A percentile compares a stretch with the other conserved stretches of the same genome.
Evolutionary conservation across 2,329 filamentous ascomycete genomes (phyloP).

Genomic region (Monosporascus cannonballus): DNA sequence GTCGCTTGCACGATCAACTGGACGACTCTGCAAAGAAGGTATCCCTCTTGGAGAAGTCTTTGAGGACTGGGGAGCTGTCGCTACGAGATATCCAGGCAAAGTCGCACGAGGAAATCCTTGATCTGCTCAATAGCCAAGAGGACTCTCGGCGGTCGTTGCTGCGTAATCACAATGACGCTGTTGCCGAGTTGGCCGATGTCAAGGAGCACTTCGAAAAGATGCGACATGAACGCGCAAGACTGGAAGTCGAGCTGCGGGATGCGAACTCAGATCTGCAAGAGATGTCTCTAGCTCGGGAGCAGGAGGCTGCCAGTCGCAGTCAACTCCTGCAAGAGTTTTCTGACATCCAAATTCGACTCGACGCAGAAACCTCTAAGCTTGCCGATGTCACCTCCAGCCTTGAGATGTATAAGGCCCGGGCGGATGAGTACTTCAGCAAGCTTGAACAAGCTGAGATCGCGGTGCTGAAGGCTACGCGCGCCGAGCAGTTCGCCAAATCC

Average conservation of each 20-base stretch:
- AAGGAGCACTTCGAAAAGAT: constrained; percentile 84
- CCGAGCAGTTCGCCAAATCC: constrained; percentile 88
- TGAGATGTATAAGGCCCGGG: constrained; percentile 81
- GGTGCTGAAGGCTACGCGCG: constrained; percentile 83
- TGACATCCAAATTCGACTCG: constrained; percentile 87
- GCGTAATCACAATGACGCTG: constrained; percentile 76
- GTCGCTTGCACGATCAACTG: constrained; percentile 84
- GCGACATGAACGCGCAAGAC: constrained; percentile 69
- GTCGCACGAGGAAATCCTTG: constrained; percentile 89
- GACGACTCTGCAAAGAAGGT: constrained; percentile 93
- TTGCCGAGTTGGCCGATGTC: constrained; percentile 78
- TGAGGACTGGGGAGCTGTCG: constrained; percentile 81
- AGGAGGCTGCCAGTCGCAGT: constrained; percentile 79
- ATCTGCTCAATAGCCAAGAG: constrained; percentile 88
- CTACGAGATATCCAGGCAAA: constrained; percentile 87
- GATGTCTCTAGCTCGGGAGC: constrained; percentile 69
- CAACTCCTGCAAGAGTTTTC: constrained; percentile 89
- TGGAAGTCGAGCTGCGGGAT: constrained; percentile 86
- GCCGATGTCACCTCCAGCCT: constrained; percentile 80
- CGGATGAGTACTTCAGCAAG: constrained; percentile 95
- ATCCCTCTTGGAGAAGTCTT: constrained; percentile 78
- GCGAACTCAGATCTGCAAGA: constrained; percentile 78
- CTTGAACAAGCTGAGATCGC: constrained; percentile 95
- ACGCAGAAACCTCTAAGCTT: constrained; percentile 80
- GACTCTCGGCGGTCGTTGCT: constrained; percentile 77